phyloP scores from a whole-genome alignment of 2,329 filamentous ascomycete genomes.

The Epichloe bromicola region DNA sequence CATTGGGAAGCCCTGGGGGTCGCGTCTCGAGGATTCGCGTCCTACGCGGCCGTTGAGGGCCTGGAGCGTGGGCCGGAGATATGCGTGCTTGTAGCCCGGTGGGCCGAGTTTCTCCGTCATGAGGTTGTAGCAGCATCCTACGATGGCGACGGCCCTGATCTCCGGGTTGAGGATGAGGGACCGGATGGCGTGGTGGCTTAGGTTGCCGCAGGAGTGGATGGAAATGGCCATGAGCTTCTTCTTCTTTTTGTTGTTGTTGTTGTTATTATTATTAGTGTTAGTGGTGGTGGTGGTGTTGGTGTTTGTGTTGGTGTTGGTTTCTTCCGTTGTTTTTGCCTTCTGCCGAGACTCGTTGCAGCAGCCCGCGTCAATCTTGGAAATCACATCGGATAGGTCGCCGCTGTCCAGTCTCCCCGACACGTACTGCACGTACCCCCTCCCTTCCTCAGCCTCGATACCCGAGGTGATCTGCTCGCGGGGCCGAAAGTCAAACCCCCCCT shows the following conservation, averaged over 20 bases:
- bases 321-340: neutral
- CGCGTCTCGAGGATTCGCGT: conserved; percentile 56
- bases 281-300: neutral
- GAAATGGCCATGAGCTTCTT: conserved; percentile 72
- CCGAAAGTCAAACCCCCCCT: conserved; percentile 29
- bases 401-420: conserved; percentile 62
- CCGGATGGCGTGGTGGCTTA: conserved; percentile 87
- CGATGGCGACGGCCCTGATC: conserved; percentile 83
- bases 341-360: conserved; percentile 3
- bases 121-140: conserved; percentile 97
- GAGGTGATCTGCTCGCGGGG: conserved; percentile 34
- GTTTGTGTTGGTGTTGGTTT: neutral
- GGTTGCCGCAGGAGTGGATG: conserved; percentile 92
- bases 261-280: neutral
- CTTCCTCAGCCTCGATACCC: conserved; percentile 43
- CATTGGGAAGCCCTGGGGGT: conserved; percentile 91
- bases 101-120: conserved; percentile 81
- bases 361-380: conserved; percentile 40
- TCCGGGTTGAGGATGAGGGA: conserved; percentile 73
- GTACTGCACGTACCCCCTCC: conserved; percentile 62
- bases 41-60: conserved; percentile 55
- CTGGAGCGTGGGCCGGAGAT: conserved; percentile 56
- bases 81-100: conserved; percentile 72
- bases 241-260: conserved; percentile 15
- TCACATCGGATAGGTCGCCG: conserved; percentile 56